Base-by-base conservation (phyloP, 1,139 yeast species). In the Lodderomyces elongisporus region DNA sequence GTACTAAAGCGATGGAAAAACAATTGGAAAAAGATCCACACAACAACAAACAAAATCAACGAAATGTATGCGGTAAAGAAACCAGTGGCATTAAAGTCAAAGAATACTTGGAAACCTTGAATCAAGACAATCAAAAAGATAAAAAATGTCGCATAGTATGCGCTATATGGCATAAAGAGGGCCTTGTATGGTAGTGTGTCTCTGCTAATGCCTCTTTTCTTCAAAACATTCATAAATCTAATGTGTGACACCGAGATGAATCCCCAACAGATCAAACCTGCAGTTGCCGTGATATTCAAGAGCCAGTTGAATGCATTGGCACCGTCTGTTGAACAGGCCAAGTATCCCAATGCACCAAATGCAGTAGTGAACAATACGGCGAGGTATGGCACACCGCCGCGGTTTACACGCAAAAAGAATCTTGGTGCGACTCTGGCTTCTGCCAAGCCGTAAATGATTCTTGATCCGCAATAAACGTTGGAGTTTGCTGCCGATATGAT, bases 401-500 rank as follows among this genome's bases (percentile, higher is more conserved):
- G 70, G 35, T 75, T 78, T 28, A 82, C 74, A 35, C 49, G 56
- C 14, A 58, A 56, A 49, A 80, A 76, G 38, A 67, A 43, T 39
- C 58, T 66, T 32, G 89, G 91, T 7, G 85, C 87, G 37, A 73
- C 69, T 9, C 73, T 70, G 25, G 76, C 70, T 41, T 66, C 64
- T 10, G 85, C 82, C 53, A 84, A 64, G 15, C 84, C 82, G 49
- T 73, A 80, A 37, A 84, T 55, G 33, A 80, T 69, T 60, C 94
- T 71, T 3, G 93, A 82, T 26, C 88, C 88, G 48, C 82, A 76
- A 56, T 84, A 84, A 32, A 84, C 70, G 52, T 81, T 79, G 12
- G 89, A 79, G 61, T 83, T 84, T 48, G 83, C 93, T 16, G 93
- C 94, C 8, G 89, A 80, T 34, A 81, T 65, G 43, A 83, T 75